Percentiles rank a stretch among this genome's conserved stretches.
These are phyloP conservation scores for Elasticomyces elasticus DNA, from an alignment of 495 filamentous ascomycete genomes.

Conservation along the genomic window DNA sequence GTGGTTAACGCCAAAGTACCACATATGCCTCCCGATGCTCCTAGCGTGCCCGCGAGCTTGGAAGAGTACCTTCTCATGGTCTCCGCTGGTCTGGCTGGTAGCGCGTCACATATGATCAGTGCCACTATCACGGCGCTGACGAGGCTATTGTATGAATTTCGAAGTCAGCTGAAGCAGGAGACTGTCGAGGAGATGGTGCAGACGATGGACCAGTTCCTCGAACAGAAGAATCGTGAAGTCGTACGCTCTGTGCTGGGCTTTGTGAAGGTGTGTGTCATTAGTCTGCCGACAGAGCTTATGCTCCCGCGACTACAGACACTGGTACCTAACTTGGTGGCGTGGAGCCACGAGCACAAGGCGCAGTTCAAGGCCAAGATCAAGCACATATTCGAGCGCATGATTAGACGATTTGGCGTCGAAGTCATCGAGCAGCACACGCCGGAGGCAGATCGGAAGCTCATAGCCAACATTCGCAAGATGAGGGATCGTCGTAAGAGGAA, in stretches of 20 bases:
- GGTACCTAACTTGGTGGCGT: conserved; percentile 82
- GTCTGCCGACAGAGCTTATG: conserved; percentile 66
- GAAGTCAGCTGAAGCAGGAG: conserved; percentile 44
- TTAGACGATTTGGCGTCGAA: conserved; percentile 78
- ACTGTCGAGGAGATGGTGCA: conserved; percentile 69
- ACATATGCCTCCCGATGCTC: conserved; percentile 70
- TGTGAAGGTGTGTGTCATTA: conserved; percentile 88
- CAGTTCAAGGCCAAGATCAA: conserved; percentile 94
- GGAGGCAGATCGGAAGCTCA: conserved; percentile 77
- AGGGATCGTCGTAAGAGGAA: conserved; percentile 78
- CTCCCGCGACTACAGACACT: conserved; percentile 59
- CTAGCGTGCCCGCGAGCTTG: conserved; percentile 62
- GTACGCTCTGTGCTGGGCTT: conserved; percentile 88
- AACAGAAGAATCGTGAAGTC: conserved; percentile 80
- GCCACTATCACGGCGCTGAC: conserved; percentile 88
- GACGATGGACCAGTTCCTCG: conserved; percentile 89
- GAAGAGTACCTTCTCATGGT: conserved; percentile 99
- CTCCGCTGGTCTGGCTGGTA: conserved; percentile 83
- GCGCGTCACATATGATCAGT: conserved; percentile 88
- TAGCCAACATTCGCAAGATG: conserved; percentile 86
- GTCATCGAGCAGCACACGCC: conserved; percentile 64
- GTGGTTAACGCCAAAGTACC: conserved; percentile 78
- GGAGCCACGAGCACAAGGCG: conserved; percentile 95
- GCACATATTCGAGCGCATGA: conserved; percentile 88
- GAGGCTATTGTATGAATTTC: conserved; percentile 83